Conservation (phyloP, 2,329 filamentous ascomycete genomes). For the Coleophoma crateriformis region DNA sequence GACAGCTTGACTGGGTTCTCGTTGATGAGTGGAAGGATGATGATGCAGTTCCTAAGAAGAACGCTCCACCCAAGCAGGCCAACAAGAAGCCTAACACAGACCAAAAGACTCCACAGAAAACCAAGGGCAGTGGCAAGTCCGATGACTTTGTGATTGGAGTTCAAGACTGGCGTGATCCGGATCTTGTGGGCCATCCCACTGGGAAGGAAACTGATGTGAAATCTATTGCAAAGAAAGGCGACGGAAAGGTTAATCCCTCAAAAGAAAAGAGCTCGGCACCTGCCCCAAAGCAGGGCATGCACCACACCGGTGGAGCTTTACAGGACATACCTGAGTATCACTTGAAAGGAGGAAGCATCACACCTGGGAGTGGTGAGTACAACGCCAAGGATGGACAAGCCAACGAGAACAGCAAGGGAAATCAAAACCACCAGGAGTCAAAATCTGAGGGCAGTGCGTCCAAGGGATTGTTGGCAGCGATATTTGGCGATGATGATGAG, state of each 20-base stretch:
- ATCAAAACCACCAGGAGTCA: conserved; percentile 11
- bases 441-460: conserved; percentile 12
- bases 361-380: conserved; percentile 70
- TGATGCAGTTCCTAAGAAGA: conserved; percentile 26
- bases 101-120: conserved; percentile 19
- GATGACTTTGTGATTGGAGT: conserved; percentile 78
- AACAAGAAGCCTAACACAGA: conserved; percentile 27
- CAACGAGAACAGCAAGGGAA: conserved; percentile 22
- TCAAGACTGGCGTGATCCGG: conserved; percentile 80
- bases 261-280: conserved; percentile 12
- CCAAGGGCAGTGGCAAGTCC: conserved; percentile 10
- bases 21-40: conserved; percentile 62
- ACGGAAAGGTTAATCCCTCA: conserved; percentile 21
- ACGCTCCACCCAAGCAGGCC: conserved; percentile 39
- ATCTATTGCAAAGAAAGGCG: conserved; percentile 13
- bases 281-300: conserved; percentile 17
- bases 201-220: conserved; percentile 19
- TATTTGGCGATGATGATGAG: conserved; percentile 41
- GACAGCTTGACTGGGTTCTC: conserved; percentile 67
- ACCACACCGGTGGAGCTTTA: conserved; percentile 19
- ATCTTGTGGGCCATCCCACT: conserved; percentile 45
- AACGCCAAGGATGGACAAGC: conserved; percentile 15
- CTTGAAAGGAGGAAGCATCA: conserved; percentile 61
- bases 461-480: conserved; percentile 39
- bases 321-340: conserved; percentile 25